Base-by-base conservation (phyloP, 2,329 filamentous ascomycete species). In the Aspergillus puulaauensis region DNA sequence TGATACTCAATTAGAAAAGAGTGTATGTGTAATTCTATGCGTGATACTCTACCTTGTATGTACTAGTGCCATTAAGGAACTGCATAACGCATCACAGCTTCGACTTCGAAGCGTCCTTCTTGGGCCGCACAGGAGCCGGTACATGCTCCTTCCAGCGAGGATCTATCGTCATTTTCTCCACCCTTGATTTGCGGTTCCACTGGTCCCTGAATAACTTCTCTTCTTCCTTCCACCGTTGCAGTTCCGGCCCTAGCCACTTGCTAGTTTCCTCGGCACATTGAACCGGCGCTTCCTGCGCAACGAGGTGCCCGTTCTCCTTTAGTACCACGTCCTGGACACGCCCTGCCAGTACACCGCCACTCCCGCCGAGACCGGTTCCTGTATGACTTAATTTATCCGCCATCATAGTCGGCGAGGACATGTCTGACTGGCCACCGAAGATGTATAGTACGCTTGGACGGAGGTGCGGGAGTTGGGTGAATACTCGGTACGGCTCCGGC, bases 261-360 rank as follows among this genome's bases (percentile, higher is more conserved):
- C 82, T 82, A 0, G 83, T 81, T 17, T 82, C 68, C 57, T 83
- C 78, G 1, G 91, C 93, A 61, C 87, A 89, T 66, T 84, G 79
- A 2, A 68, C 77, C 0, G 90, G 89, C 40, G 84, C 83, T 74
- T 96, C 92, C 84, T 96, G 90, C 0, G 93, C 89, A 27, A 97
- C 84, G 43, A 97, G 74, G 73, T 98, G 93, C 0, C 93, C 91
- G 6, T 82, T 80, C 0, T 82, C 82, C 27, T 88, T 76, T 7
- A 95, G 74, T 15, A 85, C 78, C 5, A 90, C 82, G 62, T 86
- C 81, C 56, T 79, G 81, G 2, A 96, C 92, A 46, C 86, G 80
- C 0, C 89, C 90, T 12, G 82, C 82, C n/a, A 48, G 89, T 83
- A 17, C 91, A 84, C 74, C 75, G 21, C 75, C 76, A 64, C 75